Base-by-base conservation (phyloP, 805 yeast genomes). In the Cyberlindnera americana region DNA sequence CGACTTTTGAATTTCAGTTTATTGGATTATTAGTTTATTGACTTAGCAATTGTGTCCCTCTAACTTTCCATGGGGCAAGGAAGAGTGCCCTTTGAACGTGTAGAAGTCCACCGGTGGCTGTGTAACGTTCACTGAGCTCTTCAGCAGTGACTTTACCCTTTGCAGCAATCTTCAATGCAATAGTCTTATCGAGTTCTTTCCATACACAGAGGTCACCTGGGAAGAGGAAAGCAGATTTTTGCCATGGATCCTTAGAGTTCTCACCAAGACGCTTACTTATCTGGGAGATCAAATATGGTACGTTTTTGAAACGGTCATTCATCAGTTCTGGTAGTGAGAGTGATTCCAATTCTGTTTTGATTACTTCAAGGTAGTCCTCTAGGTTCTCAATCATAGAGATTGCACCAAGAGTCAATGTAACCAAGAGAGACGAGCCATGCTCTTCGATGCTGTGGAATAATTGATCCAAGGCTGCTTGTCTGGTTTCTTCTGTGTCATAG, bases 391-490 rank as follows among this genome's bases (percentile, higher is more conserved):
- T 66, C 3, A 93, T 69, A 0, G 86, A 70, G 17, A 91, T 78
- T 0, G 95, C 89, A 5, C 95, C 96, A 29, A 91, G 66, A 1
- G 88, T 75, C 43, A 90, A 61, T 0, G 86, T 81, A 2, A 85
- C 77, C 18, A 77, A 54, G 33, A 87, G 62, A 3, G 89, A 77
- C 1, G 84, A 68, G 0, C 95, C 96, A 41, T 73, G 60, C 4
- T 64, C 67, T 44, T 75, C 81, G 29, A 89, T 76, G 50, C 72
- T 77, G 18, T 73, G 70, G 50, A 84, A 82, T 31, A 91, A 62
- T 59, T 88, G 95, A 51, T 89, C 96, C 33, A 85, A 55, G 0
- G 97, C 96, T 1, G 89, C 90, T 47, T 79, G 83, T 43, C 78
- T 81, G 1, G 93, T 78, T 5, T 84, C 93, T n/a, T 74, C 78